A percentile compares a stretch with the other conserved stretches of the same genome.
Conservation (phyloP, 2,329 filamentous ascomycete genomes). For the Epichloe bromicola region DNA sequence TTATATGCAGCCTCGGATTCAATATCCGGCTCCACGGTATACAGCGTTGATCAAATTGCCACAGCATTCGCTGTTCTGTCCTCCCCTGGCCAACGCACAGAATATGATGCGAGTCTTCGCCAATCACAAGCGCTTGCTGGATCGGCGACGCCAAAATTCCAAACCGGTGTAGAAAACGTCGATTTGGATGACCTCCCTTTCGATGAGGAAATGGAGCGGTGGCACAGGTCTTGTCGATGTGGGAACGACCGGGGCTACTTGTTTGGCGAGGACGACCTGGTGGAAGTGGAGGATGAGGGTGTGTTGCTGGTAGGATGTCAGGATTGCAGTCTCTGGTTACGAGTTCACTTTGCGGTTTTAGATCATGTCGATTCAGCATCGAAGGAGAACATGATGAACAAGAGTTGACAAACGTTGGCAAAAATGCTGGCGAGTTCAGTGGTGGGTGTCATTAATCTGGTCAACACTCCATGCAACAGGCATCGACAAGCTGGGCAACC, state of each 20-base stretch:
- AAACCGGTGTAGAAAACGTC: constrained; percentile 48
- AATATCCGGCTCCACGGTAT: constrained; percentile 13
- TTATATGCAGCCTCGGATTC: not conserved
- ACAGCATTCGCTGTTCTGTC: constrained; percentile 45
- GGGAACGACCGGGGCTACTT: constrained; percentile 49
- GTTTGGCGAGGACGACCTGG: constrained; percentile 45
- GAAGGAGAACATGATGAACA: constrained; percentile 8
- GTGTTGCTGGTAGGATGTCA: constrained; percentile 51
- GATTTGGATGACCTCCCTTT: constrained; percentile 52
- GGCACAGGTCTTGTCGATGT: constrained; percentile 49
- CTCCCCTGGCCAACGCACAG: constrained; percentile 30
- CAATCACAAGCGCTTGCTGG: constrained; percentile 10
- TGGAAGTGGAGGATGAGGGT: constrained; percentile 43
- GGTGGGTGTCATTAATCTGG: not conserved
- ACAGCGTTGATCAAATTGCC: constrained; percentile 51
- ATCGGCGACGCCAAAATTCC: constrained; percentile 21
- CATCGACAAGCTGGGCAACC: not conserved
- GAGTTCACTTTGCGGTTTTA: constrained; percentile 48
- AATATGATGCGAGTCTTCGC: constrained; percentile 41
- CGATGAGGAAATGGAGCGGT: constrained; percentile 34
- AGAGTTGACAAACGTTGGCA: constrained; percentile 11
- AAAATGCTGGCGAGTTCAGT: not conserved
- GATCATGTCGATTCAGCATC: constrained; percentile 17
- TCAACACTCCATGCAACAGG: not conserved
- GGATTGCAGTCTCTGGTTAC: constrained; percentile 55